Evolutionary conservation across 306 rosid genomes (phyloP).

Genomic region (Vicia villosa): DNA sequence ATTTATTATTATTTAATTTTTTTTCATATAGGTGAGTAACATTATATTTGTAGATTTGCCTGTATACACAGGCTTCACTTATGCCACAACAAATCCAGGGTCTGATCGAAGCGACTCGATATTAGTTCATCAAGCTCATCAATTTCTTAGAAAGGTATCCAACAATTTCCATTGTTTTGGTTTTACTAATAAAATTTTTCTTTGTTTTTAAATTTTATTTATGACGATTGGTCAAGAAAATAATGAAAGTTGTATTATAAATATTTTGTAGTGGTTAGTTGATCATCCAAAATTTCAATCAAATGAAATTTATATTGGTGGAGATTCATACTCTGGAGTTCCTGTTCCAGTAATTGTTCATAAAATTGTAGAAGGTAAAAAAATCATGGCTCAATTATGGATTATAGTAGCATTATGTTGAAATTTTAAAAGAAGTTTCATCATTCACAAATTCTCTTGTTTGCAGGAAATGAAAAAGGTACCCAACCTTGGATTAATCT

Average conservation of each 20-base stretch:
- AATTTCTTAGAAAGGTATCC: conserved; percentile 60
- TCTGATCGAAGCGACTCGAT: conserved; percentile 40
- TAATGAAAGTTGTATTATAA: not conserved
- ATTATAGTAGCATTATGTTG: not conserved
- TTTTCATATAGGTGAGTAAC: conserved; percentile 46
- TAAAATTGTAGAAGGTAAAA: conserved; percentile 60
- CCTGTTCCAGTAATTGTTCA: conserved; percentile 53
- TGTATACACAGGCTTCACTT: conserved; percentile 70
- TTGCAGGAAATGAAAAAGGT: conserved; percentile 61
- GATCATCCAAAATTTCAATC: conserved; percentile 59
- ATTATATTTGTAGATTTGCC: conserved; percentile 71
- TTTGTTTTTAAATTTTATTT: not conserved
- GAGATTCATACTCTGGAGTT: conserved; percentile 80
- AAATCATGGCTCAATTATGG: not conserved
- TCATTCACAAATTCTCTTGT: not conserved
- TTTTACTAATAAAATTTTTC: not conserved
- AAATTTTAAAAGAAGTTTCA: not conserved
- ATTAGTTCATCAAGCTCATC: conserved; percentile 42
- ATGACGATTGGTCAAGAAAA: not conserved
- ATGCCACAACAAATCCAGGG: conserved; percentile 40
- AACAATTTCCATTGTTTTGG: not conserved
- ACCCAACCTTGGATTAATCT: conserved; percentile 55
- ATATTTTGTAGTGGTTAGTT: conserved; percentile 65
- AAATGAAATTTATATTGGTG: conserved; percentile 58
- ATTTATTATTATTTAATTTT: not conserved